phyloP scores from a whole-genome alignment of 208 protist species.

The Crithidia sp. region DNA sequence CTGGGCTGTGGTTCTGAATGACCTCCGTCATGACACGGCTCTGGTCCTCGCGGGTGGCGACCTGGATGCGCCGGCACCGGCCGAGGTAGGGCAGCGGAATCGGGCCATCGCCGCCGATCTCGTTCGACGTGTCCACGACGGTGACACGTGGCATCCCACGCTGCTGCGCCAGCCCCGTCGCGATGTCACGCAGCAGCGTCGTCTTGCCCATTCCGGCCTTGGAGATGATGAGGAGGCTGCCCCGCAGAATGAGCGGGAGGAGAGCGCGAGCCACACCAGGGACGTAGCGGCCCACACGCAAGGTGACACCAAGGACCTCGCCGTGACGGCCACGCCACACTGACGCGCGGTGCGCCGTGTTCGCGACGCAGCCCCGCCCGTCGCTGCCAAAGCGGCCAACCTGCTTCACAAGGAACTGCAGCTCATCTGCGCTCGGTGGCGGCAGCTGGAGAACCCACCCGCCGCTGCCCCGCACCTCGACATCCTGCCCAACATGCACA shows the following conservation, averaged over 20 bases:
- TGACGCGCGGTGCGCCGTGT: constrained; percentile 80
- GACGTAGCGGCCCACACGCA: constrained; percentile 86
- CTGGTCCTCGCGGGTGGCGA: constrained; percentile 72
- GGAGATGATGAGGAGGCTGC: constrained; percentile 91
- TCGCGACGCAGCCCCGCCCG: constrained; percentile 70
- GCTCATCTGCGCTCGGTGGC: constrained; percentile 53
- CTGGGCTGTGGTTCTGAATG: constrained; percentile 95
- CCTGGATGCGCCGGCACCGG: constrained; percentile 88
- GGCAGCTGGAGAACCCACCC: constrained; percentile 62
- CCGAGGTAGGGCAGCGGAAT: constrained; percentile 89
- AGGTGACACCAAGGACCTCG: constrained; percentile 84
- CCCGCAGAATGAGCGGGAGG: constrained; percentile 52
- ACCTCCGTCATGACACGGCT: constrained; percentile 86
- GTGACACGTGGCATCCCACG: constrained; percentile 61
- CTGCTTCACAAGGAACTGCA: constrained; percentile 54
- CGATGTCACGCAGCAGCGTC: constrained; percentile 91
- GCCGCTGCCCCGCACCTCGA: constrained; percentile 70
- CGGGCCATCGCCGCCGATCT: constrained; percentile 93
- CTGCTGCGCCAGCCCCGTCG: constrained; percentile 65
- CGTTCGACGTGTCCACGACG: constrained; percentile 95
- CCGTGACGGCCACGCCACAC: constrained; percentile 73
- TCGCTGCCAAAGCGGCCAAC: constrained; percentile 79
- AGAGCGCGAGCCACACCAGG: constrained; percentile 68
- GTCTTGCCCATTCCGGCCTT: constrained; percentile 94
- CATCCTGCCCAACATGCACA: constrained; percentile 73